Conservation (phyloP, 306 rosid species). For the Prunus mira region DNA sequence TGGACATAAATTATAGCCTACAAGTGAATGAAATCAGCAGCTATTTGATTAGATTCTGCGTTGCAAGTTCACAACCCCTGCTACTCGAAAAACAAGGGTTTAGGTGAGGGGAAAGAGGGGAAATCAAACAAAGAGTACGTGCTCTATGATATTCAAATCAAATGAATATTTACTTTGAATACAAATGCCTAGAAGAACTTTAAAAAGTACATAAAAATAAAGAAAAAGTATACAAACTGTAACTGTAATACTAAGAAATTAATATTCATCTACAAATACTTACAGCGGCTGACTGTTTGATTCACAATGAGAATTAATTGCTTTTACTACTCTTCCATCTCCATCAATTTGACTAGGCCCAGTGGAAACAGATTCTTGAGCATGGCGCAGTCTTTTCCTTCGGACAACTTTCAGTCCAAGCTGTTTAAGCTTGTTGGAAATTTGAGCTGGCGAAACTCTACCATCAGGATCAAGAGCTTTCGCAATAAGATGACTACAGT, state of each 20-base stretch:
- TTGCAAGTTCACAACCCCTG: neutral
- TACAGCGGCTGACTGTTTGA: conserved; percentile 48
- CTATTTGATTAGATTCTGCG: neutral
- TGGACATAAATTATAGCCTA: neutral
- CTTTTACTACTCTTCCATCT: conserved; percentile 22
- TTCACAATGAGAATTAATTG: conserved; percentile 17
- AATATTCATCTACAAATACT: conserved; percentile 28
- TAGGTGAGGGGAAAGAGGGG: neutral
- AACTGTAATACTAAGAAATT: neutral
- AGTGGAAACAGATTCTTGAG: conserved; percentile 25
- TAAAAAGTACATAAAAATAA: conserved; percentile 3
- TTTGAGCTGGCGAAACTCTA: conserved; percentile 61
- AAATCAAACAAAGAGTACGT: too few species aligned
- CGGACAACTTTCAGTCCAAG: conserved; percentile 54
- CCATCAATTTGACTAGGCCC: conserved; percentile 40
- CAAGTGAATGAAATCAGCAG: conserved; percentile 1
- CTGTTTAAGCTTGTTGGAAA: conserved; percentile 65
- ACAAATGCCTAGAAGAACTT: neutral
- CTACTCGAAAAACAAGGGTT: neutral
- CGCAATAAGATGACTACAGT: conserved; percentile 65
- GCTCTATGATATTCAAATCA: conserved; percentile 11
- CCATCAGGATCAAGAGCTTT: conserved; percentile 68
- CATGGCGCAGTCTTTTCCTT: conserved; percentile 40
- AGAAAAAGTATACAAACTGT: neutral
- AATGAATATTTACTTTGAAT: too few species aligned